These are phyloP conservation scores for Scenedesmus sp. DNA, from an alignment of 163 green algal species.

Conservation along the genomic window DNA sequence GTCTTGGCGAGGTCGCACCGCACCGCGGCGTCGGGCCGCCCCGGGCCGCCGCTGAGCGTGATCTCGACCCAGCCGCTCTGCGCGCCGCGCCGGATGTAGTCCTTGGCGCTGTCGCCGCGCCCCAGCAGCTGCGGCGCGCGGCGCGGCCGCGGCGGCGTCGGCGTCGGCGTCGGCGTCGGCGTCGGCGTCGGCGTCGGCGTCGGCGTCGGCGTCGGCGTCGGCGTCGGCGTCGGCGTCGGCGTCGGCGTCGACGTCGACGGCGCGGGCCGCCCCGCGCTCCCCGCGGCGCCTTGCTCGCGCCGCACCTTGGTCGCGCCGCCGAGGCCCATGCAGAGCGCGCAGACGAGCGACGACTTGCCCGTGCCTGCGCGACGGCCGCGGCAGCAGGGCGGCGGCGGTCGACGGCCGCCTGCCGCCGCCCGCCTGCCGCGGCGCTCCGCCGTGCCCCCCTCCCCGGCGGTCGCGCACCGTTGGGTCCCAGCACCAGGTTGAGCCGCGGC, in stretches of 20 bases:
- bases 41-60: conserved; percentile 65
- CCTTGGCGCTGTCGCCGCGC: conserved; percentile 79
- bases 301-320: conserved; percentile 71
- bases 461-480: conserved; percentile 92
- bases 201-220: too few species aligned
- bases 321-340: conserved; percentile 91
- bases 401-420: not conserved
- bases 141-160: not conserved
- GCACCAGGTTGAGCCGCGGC: conserved; percentile 91
- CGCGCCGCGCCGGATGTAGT: conserved; percentile 83
- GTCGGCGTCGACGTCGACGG: too few species aligned
- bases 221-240: too few species aligned
- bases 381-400: not conserved
- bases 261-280: too few species aligned
- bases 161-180: too few species aligned
- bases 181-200: too few species aligned
- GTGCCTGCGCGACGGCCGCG: conserved; percentile 70
- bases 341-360: conserved; percentile 96
- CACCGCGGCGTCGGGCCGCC: conserved; percentile 54
- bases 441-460: too few species aligned
- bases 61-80: conserved; percentile 73
- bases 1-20: conserved; percentile 49
- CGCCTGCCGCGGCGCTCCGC: too few species aligned
- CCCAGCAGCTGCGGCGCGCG: conserved; percentile 78
- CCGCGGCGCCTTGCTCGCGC: too few species aligned